These are phyloP conservation scores for Spinellus fusiger DNA, from an alignment of 192 early-diverging fungal species.

Conservation along the genomic window DNA sequence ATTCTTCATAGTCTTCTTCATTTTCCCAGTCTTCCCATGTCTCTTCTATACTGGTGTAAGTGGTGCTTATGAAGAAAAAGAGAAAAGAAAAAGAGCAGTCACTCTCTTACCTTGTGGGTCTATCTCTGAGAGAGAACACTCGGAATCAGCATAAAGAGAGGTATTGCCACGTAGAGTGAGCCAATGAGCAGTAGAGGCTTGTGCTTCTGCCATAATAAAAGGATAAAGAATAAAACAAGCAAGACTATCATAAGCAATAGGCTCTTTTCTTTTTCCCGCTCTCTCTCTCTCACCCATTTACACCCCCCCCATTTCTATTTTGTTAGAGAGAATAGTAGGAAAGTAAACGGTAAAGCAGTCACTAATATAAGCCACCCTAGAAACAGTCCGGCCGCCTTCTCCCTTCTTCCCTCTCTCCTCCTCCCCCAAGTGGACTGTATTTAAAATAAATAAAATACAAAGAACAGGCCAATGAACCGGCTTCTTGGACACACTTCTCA, in stretches of 20 bases:
- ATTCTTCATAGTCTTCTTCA: conserved; percentile 45
- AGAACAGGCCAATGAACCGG: too few species aligned
- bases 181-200: not conserved
- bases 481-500: too few species aligned
- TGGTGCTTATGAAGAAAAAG: not conserved
- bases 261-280: not conserved
- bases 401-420: too few species aligned
- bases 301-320: too few species aligned
- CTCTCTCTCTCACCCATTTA: not conserved
- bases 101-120: conserved; percentile 23
- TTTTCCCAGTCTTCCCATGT: conserved; percentile 66
- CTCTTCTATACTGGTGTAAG: conserved; percentile 25
- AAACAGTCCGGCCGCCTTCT: too few species aligned
- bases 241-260: not conserved
- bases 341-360: too few species aligned
- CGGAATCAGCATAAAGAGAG: conserved; percentile 8
- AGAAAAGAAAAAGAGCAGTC: not conserved
- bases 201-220: not conserved
- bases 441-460: too few species aligned
- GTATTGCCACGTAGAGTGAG: not conserved
- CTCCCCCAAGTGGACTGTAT: too few species aligned
- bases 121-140: conserved; percentile 17
- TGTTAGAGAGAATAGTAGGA: too few species aligned
- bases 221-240: not conserved
- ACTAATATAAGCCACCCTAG: too few species aligned